Base-by-base conservation (phyloP, 495 filamentous ascomycete genomes). In the Hypoxylon crocopeplum region DNA sequence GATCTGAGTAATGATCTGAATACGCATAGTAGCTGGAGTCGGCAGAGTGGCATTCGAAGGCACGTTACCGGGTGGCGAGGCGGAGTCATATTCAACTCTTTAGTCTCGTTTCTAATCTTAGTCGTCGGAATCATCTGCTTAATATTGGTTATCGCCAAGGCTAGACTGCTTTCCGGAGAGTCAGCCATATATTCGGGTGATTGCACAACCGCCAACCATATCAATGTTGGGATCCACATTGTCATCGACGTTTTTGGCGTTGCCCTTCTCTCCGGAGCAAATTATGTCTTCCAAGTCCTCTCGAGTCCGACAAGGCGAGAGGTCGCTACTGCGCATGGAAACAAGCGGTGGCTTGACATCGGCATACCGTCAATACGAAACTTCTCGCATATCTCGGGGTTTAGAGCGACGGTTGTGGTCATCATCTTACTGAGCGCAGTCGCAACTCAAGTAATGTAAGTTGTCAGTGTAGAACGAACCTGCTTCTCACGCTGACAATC, bases 301-400 rank as follows among this genome's bases (percentile, higher is more conserved):
- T 73, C 71, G 50, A 82, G 80, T 34, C 81, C 81, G 12, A 83
- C 79, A 39, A 72, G 81, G 41, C 59, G 67, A 36, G 82, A 85
- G 63, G 64, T 85, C n/a, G 59, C 73, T 33, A 63, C 61, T 20
- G 81, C 81, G 8, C 82, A 84, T 56, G 36, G 48, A 10, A 69
- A 60, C 33, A 68, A 63, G 53, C 68, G 41, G n/a, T 83, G 80
- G 80, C 59, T 85, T 49, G 77, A 85, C 66, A 82, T 83, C 33
- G 81, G 81, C 8, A 64, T 81, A 24, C 79, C 76, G 15, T 82
- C 79, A 16, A 40, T 81, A 17, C 70, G 78, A 10, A 84, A 84
- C 62, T 66, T 84, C 1, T 27, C 41, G 10, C 55, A 68, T 22
- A 73, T 85, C 42, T 70, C 71, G 12, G 62, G 55, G 36, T 64